Conservation (phyloP, 139 green algal genomes). For the Dunaliella primolecta region DNA sequence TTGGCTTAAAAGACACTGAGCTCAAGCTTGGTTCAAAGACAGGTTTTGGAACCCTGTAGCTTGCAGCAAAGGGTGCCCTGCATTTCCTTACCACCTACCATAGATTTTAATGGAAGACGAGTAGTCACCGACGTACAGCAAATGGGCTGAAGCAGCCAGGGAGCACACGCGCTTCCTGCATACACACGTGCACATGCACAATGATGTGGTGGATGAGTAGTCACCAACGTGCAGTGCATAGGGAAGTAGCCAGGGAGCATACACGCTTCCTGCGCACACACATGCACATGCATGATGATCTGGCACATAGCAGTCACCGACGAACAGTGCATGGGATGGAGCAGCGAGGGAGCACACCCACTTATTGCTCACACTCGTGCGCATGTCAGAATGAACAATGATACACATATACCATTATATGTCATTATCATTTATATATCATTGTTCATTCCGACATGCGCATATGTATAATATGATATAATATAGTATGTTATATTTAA, state of each 20-base stretch:
- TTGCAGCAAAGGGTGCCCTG: too few species aligned
- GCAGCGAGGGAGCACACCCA: constrained; percentile 11
- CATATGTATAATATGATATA: too few species aligned
- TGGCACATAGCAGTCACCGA: constrained; percentile 18
- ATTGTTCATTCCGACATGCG: too few species aligned
- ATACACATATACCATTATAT: too few species aligned
- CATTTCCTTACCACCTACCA: not conserved
- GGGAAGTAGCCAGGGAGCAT: constrained; percentile 5
- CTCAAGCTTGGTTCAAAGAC: too few species aligned
- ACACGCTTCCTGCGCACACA: not conserved
- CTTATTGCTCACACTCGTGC: not conserved
- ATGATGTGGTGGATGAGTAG: constrained; percentile 23
- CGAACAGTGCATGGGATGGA: not conserved
- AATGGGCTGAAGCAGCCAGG: not conserved
- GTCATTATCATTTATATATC: too few species aligned
- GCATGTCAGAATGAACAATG: too few species aligned
- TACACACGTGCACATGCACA: too few species aligned
- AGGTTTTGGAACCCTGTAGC: too few species aligned
- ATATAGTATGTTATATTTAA: too few species aligned
- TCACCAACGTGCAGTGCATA: constrained; percentile 11
- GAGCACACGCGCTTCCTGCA: constrained; percentile 11
- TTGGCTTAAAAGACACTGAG: too few species aligned
- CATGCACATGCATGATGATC: too few species aligned
- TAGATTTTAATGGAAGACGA: constrained; percentile 16
- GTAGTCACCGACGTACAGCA: constrained; percentile 21